These are phyloP conservation scores for Zizania latifolia DNA, from an alignment of 176 grass and related monocot genomes.

Conservation along the genomic window DNA sequence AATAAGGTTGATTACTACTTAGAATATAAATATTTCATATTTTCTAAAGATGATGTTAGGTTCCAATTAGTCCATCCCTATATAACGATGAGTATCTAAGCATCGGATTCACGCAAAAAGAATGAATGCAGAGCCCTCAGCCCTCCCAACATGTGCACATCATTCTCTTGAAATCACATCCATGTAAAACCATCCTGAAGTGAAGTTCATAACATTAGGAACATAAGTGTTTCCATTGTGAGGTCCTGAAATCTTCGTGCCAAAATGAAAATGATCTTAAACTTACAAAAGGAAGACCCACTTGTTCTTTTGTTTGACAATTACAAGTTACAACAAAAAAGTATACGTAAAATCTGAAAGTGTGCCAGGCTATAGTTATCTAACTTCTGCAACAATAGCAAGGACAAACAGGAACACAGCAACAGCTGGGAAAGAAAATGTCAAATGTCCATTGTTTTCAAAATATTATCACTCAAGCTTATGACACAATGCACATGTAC, in stretches of 20 bases:
- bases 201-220: neutral
- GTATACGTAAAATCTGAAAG: constrained; percentile 10
- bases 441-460: neutral
- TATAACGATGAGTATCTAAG: neutral
- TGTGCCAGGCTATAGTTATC: neutral
- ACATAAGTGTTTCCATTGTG: neutral
- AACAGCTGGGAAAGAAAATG: neutral
- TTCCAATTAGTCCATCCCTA: neutral
- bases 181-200: neutral
- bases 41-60: neutral
- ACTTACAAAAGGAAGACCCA: neutral
- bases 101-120: neutral
- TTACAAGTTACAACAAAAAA: neutral
- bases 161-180: neutral
- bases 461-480: neutral
- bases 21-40: neutral
- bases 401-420: neutral
- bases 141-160: neutral
- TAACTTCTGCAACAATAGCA: neutral
- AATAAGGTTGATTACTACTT: neutral
- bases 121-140: neutral
- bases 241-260: neutral
- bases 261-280: neutral
- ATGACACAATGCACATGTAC: neutral
- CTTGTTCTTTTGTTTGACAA: neutral